Conservation (phyloP, 306 rosid species). For the Malus fusca region DNA sequence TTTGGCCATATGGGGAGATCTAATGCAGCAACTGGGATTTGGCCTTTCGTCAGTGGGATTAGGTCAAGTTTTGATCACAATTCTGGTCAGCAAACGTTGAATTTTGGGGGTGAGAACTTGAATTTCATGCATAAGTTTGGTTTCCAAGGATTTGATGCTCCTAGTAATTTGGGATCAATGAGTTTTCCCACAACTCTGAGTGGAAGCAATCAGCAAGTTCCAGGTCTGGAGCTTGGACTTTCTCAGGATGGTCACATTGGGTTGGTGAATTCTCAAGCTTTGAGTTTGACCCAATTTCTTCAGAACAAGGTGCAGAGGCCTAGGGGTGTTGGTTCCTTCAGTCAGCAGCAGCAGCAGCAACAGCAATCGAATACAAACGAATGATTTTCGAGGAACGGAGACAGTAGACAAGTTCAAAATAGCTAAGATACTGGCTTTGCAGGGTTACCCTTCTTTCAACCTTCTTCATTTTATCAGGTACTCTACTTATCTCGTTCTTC, state of each 20-base stretch:
- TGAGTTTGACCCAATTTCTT: constrained; percentile 21
- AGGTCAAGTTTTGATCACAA: constrained; percentile 31
- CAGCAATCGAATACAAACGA: constrained; percentile 21
- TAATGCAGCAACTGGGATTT: constrained; percentile 24
- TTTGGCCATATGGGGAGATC: constrained; percentile 39
- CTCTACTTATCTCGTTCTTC: not conserved
- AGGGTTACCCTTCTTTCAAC: not conserved
- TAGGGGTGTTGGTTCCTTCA: constrained; percentile 19
- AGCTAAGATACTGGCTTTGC: not conserved
- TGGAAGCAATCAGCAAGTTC: constrained; percentile 30
- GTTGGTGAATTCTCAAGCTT: constrained; percentile 30
- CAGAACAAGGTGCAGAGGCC: constrained; percentile 35
- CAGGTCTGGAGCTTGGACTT: constrained; percentile 46
- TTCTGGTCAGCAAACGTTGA: constrained; percentile 11
- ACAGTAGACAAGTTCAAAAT: not conserved
- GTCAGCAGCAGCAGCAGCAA: constrained; percentile 1
- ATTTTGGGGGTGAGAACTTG: constrained; percentile 20
- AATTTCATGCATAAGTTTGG: constrained; percentile 30
- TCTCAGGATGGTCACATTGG: constrained; percentile 45
- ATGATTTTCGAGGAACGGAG: constrained; percentile 21
- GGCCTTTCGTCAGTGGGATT: constrained; percentile 29
- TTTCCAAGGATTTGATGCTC: constrained; percentile 36
- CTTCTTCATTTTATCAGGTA: not conserved
- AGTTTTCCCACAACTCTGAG: constrained; percentile 25
- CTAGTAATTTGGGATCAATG: constrained; percentile 32